A percentile compares a stretch with the other conserved stretches of the same genome.
Conservation (phyloP, 163 green algal species). For the Scenedesmus sp. region DNA sequence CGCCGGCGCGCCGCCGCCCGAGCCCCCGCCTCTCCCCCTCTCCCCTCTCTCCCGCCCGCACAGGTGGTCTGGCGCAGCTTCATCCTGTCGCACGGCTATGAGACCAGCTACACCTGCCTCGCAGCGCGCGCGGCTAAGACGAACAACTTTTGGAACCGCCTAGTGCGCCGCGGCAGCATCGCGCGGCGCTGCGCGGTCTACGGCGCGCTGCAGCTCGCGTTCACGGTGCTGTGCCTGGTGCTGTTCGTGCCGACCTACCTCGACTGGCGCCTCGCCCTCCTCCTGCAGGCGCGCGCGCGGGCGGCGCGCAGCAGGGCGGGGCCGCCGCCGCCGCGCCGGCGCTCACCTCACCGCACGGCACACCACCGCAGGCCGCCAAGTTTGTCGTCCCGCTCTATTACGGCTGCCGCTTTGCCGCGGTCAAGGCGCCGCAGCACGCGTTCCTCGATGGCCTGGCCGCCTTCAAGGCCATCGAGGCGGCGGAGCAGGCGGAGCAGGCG, state of each 20-base stretch:
- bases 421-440: conserved; percentile 48
- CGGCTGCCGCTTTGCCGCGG: conserved; percentile 46
- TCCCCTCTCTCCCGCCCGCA: background rate
- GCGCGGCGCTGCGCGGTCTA: conserved; percentile 61
- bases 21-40: background rate
- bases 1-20: background rate
- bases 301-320: too few species aligned
- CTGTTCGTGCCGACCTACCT: conserved; percentile 48
- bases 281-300: too few species aligned
- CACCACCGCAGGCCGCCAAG: conserved; percentile 59
- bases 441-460: conserved; percentile 27
- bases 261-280: conserved; percentile 39
- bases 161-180: conserved; percentile 67
- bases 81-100: conserved; percentile 57
- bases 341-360: background rate
- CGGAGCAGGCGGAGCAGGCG: background rate
- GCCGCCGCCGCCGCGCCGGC: background rate
- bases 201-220: conserved; percentile 56
- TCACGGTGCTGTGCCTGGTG: conserved; percentile 45
- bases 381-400: conserved; percentile 56
- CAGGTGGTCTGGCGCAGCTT: conserved; percentile 57
- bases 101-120: conserved; percentile 76
- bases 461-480: background rate
- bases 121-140: conserved; percentile 64
- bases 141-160: conserved; percentile 67